Conservation (phyloP, 2,329 filamentous ascomycete genomes). For the Pseudocercospora cruenta region DNA sequence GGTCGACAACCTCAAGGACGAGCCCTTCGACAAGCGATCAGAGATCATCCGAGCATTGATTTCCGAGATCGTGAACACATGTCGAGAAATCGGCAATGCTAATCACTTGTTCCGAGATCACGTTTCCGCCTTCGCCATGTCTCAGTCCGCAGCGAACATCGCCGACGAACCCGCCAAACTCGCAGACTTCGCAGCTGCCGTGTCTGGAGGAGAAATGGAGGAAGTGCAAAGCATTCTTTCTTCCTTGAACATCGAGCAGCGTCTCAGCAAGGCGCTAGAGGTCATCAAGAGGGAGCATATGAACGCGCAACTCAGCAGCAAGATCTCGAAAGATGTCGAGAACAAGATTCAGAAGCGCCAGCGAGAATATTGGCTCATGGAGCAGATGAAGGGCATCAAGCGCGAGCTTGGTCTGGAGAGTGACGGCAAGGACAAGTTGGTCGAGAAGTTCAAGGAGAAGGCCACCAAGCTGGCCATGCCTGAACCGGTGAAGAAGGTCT, state of each 20-base stretch:
- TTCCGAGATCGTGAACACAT: conserved; percentile 97
- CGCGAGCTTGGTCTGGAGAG: conserved; percentile 95
- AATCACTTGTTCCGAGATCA: conserved; percentile 97
- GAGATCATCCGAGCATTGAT: conserved; percentile 87
- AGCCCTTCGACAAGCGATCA: conserved; percentile 87
- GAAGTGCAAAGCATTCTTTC: conserved; percentile 92
- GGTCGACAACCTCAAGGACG: conserved; percentile 88
- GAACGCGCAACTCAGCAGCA: conserved; percentile 95
- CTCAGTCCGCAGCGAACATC: conserved; percentile 90
- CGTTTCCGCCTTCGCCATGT: conserved; percentile 95
- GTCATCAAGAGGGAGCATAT: conserved; percentile 98
- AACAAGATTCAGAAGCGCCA: conserved; percentile 97
- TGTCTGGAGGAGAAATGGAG: conserved; percentile 88
- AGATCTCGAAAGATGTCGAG: conserved; percentile 97
- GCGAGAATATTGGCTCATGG: conserved; percentile 97
- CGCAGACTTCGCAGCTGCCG: conserved; percentile 94
- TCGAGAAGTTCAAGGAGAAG: conserved; percentile 97
- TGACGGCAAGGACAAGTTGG: conserved; percentile 96
- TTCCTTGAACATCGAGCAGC: conserved; percentile 86
- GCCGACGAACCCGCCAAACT: conserved; percentile 93
- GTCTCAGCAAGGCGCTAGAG: conserved; percentile 86
- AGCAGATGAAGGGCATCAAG: conserved; percentile 98
- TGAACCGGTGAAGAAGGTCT: conserved; percentile 93
- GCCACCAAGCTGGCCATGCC: conserved; percentile 93
- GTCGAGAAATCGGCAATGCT: conserved; percentile 92